Evolutionary conservation across 2,329 filamentous ascomycete species (phyloP), one percentile per base, ranked within the genome.

Genomic region (Sclerotiophoma versabilis): DNA sequence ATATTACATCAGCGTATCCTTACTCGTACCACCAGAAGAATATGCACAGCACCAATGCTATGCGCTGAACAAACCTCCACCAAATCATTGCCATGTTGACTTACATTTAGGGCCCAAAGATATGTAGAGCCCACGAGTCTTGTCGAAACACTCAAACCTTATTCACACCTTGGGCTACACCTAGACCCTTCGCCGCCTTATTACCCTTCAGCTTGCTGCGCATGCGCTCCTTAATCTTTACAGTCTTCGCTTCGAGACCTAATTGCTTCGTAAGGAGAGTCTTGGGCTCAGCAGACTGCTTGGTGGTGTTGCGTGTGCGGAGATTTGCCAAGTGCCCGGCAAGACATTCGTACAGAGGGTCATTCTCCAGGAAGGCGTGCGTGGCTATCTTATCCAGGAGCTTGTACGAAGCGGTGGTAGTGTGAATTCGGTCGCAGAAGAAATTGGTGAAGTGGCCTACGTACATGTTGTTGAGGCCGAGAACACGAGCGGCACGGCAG

Each of bases 381-480:
- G 62, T 47, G 17, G 57, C 66, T 10, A 72, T 46, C n/a, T 59
- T 27, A 20, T 51, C 43, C 30, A 70, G 58, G 17, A 64, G 58
- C 0, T 64, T 60, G 2, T 50, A 19, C 1, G 60, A 55, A 0
- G 49, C 30, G 2, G 57, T 37, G 22, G 59, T 34, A 10, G 54
- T 45, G n/a, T 69, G 69, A 30, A 72, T 61, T 0, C 60, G 57
- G 17, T 73, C 64, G 37, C 70, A 73, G 44, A 67, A 60, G 2
- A 62, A 43, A 34, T 61, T 63, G 1, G 70, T 73, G 46, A 73
- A 71, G 47, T 73, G 70, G 0, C 60, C 64, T 0, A 73, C 54
- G 25, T 73, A 73, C n/a, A 59, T 65, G 47, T 63, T 66, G 41
- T 68, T 63, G 2, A 72, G 42, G 5, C 68, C 69, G 1, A 72